Percentiles rank a stretch among this genome's conserved stretches.
Evolutionary conservation across 495 filamentous ascomycete genomes (phyloP).

Genomic region (Bathelium albidoporum): DNA sequence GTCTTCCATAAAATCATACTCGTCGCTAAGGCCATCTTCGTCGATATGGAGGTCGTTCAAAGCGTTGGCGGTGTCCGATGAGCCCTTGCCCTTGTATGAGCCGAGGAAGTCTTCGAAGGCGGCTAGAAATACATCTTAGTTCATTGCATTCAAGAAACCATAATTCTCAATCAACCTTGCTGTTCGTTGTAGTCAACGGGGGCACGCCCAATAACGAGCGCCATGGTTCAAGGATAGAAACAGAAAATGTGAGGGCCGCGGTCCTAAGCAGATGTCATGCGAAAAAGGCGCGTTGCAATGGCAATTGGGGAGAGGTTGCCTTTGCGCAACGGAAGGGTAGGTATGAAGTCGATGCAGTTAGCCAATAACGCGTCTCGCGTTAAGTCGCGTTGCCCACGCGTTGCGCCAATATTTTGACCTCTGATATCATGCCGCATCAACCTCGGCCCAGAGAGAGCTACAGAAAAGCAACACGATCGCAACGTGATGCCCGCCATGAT

Average conservation of each 20-base stretch:
- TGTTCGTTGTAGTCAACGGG: constrained; percentile 82
- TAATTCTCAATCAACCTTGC: constrained; percentile 44
- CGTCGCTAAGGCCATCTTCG: constrained; percentile 79
- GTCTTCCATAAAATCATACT: constrained; percentile 93
- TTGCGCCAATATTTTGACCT: not conserved
- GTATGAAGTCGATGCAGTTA: not conserved
- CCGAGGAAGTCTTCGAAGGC: constrained; percentile 82
- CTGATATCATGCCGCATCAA: not conserved
- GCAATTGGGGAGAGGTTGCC: not conserved
- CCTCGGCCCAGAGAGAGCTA: not conserved
- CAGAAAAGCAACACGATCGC: not conserved
- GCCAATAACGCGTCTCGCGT: constrained; percentile 4
- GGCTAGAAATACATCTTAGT: constrained; percentile 34
- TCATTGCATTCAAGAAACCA: not conserved
- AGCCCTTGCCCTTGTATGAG: constrained; percentile 67
- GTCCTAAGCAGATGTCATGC: not conserved
- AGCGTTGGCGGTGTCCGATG: constrained; percentile 64
- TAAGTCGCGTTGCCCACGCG: not conserved
- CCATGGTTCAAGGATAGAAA: constrained; percentile 44
- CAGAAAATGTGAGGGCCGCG: not conserved
- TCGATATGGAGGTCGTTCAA: constrained; percentile 77
- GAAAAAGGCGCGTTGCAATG: not conserved
- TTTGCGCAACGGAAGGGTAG: not conserved
- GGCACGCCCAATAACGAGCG: constrained; percentile 61
- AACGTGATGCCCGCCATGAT: not conserved